phyloP scores from a whole-genome alignment of 495 filamentous ascomycete species.

The Penicillium dipodomyicola region DNA sequence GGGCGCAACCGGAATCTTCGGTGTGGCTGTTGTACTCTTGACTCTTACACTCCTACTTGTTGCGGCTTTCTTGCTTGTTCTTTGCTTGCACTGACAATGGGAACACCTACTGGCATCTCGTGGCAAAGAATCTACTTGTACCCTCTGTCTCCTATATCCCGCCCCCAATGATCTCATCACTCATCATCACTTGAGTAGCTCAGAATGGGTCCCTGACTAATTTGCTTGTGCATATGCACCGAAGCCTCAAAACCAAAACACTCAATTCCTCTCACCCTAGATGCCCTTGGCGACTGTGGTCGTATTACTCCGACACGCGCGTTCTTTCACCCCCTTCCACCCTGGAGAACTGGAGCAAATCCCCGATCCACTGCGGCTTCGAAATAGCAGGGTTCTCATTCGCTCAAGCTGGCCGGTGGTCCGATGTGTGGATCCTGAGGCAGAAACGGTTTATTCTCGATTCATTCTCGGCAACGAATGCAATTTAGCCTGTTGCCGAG shows the following conservation, averaged over 20 bases:
- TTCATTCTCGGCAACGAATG: not conserved
- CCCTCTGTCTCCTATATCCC: not conserved
- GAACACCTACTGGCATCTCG: not conserved
- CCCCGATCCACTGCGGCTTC: slow-evolving; percentile 24
- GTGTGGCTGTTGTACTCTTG: slow-evolving; percentile 10
- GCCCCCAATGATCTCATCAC: slow-evolving; percentile 23
- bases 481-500: not conserved
- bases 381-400: slow-evolving; percentile 27
- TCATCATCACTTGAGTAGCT: slow-evolving; percentile 15
- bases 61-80: not conserved
- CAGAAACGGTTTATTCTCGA: slow-evolving; percentile 11
- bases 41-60: not conserved
- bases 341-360: slow-evolving; percentile 15
- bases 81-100: not conserved
- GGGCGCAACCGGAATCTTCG: slow-evolving; percentile 39
- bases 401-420: slow-evolving; percentile 11
- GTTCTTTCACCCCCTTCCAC: slow-evolving; percentile 3
- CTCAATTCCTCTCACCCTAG: not conserved
- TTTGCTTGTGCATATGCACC: not conserved
- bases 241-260: not conserved
- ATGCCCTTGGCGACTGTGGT: slow-evolving; percentile 1
- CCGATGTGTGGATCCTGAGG: slow-evolving; percentile 13
- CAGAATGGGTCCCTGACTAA: not conserved
- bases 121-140: not conserved
- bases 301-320: not conserved